phyloP scores from a whole-genome alignment of 2,329 filamentous ascomycete species.

The Zarea fungicola region DNA sequence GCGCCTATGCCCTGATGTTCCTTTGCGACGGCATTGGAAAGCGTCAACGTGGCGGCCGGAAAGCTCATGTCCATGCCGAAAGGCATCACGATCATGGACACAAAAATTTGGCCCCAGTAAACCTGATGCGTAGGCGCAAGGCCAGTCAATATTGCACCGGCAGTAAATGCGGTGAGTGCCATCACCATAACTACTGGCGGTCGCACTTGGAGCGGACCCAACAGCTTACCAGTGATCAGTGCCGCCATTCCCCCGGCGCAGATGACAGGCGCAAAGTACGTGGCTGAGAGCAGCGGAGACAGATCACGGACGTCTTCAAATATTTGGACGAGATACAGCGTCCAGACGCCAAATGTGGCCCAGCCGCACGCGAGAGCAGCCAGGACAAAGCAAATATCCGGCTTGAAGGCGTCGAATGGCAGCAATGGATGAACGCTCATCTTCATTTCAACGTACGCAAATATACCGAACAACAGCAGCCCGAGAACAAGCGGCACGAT shows the following conservation, averaged over 20 bases:
- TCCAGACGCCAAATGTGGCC: constrained; percentile 49
- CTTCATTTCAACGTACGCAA: constrained; percentile 52
- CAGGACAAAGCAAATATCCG: constrained; percentile 50
- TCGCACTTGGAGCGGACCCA: constrained; percentile 31
- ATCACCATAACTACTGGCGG: constrained; percentile 38
- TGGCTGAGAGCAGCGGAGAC: constrained; percentile 38
- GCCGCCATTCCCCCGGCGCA: constrained; percentile 40
- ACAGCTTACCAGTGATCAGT: constrained; percentile 37
- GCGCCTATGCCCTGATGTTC: constrained; percentile 43
- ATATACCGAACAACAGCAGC: constrained; percentile 46
- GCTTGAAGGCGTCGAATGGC: constrained; percentile 44
- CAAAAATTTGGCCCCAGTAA: constrained; percentile 62
- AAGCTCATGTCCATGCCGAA: constrained; percentile 65
- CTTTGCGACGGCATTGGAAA: constrained; percentile 46
- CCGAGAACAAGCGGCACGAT: constrained; percentile 54
- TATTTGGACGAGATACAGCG: constrained; percentile 47
- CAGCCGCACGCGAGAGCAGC: constrained; percentile 49
- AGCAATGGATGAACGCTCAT: constrained; percentile 48
- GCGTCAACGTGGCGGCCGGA: constrained; percentile 55
- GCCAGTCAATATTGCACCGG: constrained; percentile 38
- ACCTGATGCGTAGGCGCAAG: constrained; percentile 48
- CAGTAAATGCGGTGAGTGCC: constrained; percentile 39
- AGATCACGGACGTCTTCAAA: constrained; percentile 38
- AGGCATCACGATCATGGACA: constrained; percentile 51
- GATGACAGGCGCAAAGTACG: constrained; percentile 40